phyloP scores from a whole-genome alignment of 371 early-diverging fungal species.

The Vairimorpha necatrix region DNA sequence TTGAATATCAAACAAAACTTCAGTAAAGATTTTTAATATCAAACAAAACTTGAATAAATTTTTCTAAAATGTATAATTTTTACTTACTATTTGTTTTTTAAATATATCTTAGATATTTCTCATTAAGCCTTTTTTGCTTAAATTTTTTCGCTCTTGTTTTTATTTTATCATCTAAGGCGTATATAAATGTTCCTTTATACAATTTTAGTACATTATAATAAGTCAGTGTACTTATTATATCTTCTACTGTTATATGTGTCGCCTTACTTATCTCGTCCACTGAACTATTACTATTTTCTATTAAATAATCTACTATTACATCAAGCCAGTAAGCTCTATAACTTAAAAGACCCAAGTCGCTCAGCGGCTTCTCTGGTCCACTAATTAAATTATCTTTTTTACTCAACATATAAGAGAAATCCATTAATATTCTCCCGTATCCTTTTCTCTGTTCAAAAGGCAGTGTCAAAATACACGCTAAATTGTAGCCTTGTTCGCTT shows the following conservation, averaged over 20 bases:
- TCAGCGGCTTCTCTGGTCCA: constrained; percentile 93
- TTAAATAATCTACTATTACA: constrained; percentile 50
- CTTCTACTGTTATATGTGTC: constrained; percentile 81
- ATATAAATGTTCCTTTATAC: constrained; percentile 81
- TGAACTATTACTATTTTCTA: constrained; percentile 54
- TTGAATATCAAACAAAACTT: too few species aligned
- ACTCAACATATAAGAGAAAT: constrained; percentile 85
- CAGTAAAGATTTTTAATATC: too few species aligned
- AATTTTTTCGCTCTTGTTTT: constrained; percentile 62
- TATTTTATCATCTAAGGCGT: constrained; percentile 79
- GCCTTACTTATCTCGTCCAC: constrained; percentile 75
- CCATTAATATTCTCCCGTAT: constrained; percentile 87
- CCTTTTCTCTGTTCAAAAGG: constrained; percentile 95
- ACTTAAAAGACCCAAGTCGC: constrained; percentile 85
- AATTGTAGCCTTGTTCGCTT: constrained; percentile 81
- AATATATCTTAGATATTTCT: background rate
- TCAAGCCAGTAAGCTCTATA: constrained; percentile 66
- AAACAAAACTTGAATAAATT: too few species aligned
- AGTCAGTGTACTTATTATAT: constrained; percentile 84
- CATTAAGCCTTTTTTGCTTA: constrained; percentile 36
- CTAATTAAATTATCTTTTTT: constrained; percentile 85
- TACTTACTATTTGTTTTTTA: too few species aligned
- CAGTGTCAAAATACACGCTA: constrained; percentile 97
- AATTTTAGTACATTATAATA: constrained; percentile 80
- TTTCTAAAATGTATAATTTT: too few species aligned